A percentile compares a stretch with the other conserved stretches of the same genome.
Evolutionary conservation across 1,284 basidiomycete species (phyloP).

Genomic region (Fomes fomentarius): DNA sequence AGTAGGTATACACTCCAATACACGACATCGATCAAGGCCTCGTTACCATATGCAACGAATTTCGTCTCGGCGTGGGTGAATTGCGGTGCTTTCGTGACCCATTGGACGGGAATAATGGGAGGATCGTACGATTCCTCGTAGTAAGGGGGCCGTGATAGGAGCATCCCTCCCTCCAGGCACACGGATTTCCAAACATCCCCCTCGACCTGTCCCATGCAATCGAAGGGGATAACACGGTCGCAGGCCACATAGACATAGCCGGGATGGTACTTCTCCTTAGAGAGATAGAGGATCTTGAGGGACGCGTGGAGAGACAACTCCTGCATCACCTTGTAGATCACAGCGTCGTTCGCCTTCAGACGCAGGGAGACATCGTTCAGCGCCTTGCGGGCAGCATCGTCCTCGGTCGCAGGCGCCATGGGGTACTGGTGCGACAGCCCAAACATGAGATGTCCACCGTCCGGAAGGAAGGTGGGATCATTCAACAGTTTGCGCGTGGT

Average conservation of each 20-base stretch:
- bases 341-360: constrained; percentile 32
- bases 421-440: constrained; percentile 40
- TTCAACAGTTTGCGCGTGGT: constrained; percentile 26
- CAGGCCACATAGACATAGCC: not conserved
- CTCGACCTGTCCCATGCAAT: not conserved
- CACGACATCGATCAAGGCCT: constrained; percentile 10
- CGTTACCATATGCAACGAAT: constrained; percentile 25
- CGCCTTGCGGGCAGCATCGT: not conserved
- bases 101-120: constrained; percentile 11
- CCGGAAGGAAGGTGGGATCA: constrained; percentile 19
- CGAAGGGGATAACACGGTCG: constrained; percentile 4
- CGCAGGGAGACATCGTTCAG: constrained; percentile 4
- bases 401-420: not conserved
- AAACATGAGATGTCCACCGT: constrained; percentile 41
- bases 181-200: not conserved
- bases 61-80: constrained; percentile 4
- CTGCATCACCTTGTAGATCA: constrained; percentile 2
- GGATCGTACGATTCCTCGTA: not conserved
- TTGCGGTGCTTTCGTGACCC: constrained; percentile 15
- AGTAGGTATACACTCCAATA: constrained; percentile 24
- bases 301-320: constrained; percentile 14
- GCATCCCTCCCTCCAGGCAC: not conserved
- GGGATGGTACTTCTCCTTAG: not conserved
- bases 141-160: not conserved
- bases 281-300: constrained; percentile 19